A percentile compares a stretch with the other conserved stretches of the same genome.
Evolutionary conservation across 352 stramenopile genomes (phyloP).

Genomic region (Phytopythium oedochilum): DNA sequence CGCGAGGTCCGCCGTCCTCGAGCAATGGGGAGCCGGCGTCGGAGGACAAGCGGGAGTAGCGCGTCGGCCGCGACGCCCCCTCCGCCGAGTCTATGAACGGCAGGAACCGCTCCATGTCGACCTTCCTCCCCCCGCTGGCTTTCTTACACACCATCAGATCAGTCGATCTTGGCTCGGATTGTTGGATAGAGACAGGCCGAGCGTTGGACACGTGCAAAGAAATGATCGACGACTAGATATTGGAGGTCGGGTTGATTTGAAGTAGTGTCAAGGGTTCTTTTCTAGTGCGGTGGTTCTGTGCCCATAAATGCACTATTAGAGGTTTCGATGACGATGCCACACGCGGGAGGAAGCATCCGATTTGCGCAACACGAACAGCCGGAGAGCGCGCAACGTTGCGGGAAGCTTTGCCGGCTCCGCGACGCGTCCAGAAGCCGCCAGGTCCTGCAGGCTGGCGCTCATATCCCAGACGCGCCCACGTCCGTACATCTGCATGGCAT

Average conservation of each 20-base stretch:
- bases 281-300: background rate
- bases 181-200: background rate
- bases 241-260: background rate
- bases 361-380: too few species aligned
- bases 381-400: background rate
- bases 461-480: too few species aligned
- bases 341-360: too few species aligned
- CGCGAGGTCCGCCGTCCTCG: background rate
- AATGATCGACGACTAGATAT: background rate
- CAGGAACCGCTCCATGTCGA: slow-evolving; percentile 1
- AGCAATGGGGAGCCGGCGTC: background rate
- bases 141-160: background rate
- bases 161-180: background rate
- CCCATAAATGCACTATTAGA: background rate
- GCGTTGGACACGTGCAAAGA: background rate
- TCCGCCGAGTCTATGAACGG: slow-evolving; percentile 3
- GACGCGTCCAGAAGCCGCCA: too few species aligned
- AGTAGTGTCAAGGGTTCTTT: background rate
- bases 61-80: slow-evolving; percentile 1
- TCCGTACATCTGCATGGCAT: too few species aligned
- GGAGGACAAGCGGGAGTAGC: slow-evolving; percentile 21
- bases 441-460: too few species aligned
- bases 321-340: background rate
- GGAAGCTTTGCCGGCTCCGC: background rate
- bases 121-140: slow-evolving; percentile 1